A percentile compares a stretch with the other conserved stretches of the same genome.
phyloP scores from a whole-genome alignment of 495 filamentous ascomycete species.

The Podospora sp. region DNA sequence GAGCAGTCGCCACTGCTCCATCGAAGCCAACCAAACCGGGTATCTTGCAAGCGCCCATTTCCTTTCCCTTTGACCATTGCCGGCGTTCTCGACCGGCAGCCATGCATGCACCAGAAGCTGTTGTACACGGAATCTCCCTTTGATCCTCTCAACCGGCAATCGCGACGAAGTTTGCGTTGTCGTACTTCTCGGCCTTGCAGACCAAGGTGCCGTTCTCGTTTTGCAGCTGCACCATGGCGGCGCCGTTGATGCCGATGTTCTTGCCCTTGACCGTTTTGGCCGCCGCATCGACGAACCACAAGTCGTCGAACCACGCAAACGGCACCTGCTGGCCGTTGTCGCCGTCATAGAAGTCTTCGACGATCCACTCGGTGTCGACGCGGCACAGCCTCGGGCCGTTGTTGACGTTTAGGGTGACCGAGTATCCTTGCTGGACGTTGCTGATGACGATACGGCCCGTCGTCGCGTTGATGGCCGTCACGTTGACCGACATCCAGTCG shows the following conservation, averaged over 20 bases:
- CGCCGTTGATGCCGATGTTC: slow-evolving; percentile 30
- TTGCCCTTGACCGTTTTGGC: slow-evolving; percentile 29
- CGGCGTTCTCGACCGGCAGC: neutral
- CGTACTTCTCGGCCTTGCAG: slow-evolving; percentile 31
- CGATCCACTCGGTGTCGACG: slow-evolving; percentile 44
- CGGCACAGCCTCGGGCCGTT: slow-evolving; percentile 36
- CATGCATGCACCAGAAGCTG: neutral
- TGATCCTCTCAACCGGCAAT: neutral
- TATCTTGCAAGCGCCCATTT: slow-evolving; percentile 1
- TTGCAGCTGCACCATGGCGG: slow-evolving; percentile 34
- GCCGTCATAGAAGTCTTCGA: slow-evolving; percentile 40
- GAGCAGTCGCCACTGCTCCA: neutral
- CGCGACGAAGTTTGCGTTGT: slow-evolving; percentile 30
- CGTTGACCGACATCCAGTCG: slow-evolving; percentile 56
- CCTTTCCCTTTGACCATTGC: neutral
- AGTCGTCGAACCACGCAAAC: slow-evolving; percentile 39
- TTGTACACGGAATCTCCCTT: neutral
- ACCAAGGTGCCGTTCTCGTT: slow-evolving; percentile 22
- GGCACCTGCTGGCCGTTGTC: slow-evolving; percentile 27
- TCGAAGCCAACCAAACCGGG: neutral
- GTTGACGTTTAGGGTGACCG: slow-evolving; percentile 48
- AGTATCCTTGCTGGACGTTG: slow-evolving; percentile 53
- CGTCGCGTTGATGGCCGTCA: slow-evolving; percentile 48
- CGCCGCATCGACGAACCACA: slow-evolving; percentile 39
- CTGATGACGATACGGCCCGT: slow-evolving; percentile 51